phyloP scores from a whole-genome alignment of 2,329 filamentous ascomycete genomes.

The Diaporthe nobilis region DNA sequence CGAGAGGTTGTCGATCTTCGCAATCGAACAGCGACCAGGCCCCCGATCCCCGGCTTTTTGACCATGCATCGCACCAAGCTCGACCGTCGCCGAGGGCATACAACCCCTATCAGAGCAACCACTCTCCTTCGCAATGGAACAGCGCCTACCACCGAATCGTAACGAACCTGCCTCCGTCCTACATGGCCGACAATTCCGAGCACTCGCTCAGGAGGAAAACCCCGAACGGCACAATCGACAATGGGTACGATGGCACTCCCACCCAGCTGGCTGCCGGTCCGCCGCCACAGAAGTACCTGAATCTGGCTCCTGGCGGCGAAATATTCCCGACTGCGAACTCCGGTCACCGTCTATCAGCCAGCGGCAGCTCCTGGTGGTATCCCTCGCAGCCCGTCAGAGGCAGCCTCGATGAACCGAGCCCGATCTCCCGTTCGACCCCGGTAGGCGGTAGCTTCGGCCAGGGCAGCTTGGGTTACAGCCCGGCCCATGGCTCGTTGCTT shows the following conservation, averaged over 20 bases:
- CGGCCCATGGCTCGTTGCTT: constrained; percentile 37
- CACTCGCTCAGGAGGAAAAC: constrained; percentile 92
- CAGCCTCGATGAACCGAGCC: constrained; percentile 28
- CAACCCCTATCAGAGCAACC: constrained; percentile 50
- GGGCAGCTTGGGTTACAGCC: constrained; percentile 35
- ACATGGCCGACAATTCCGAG: constrained; percentile 64
- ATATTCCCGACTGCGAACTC: constrained; percentile 50
- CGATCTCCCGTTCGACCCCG: constrained; percentile 28
- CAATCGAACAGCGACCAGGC: constrained; percentile 12
- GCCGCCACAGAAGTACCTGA: constrained; percentile 86
- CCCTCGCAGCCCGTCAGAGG: constrained; percentile 35
- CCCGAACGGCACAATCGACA: constrained; percentile 91
- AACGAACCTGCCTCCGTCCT: constrained; percentile 35
- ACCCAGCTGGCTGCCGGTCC: constrained; percentile 80
- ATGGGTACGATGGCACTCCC: constrained; percentile 89
- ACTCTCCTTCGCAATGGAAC: constrained; percentile 45
- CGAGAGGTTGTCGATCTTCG: constrained; percentile 26
- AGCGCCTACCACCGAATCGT: constrained; percentile 36
- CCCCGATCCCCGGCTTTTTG: constrained; percentile 33
- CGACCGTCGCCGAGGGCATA: constrained; percentile 43
- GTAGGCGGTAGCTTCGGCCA: constrained; percentile 28
- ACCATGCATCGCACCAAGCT: constrained; percentile 32
- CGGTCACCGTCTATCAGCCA: constrained; percentile 41
- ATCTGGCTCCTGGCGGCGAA: constrained; percentile 71
- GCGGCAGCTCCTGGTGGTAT: constrained; percentile 45